Base-by-base conservation (phyloP, 495 filamentous ascomycete genomes). In the Penicillium paxilli region DNA sequence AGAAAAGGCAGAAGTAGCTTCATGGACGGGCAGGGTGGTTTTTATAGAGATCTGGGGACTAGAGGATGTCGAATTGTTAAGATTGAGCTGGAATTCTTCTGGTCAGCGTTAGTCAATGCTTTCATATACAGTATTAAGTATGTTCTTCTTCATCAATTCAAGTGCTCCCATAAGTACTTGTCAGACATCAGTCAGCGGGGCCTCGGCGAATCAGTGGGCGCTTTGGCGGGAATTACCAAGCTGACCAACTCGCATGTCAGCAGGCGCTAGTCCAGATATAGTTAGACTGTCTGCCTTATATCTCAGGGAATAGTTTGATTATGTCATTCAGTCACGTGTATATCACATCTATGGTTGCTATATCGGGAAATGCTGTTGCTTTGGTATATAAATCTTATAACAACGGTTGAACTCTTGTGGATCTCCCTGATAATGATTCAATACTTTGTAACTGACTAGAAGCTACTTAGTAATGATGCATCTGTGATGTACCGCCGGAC, bases 1-100 rank as follows among this genome's bases (percentile, higher is more conserved):
- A 71, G 51, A 67, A 76, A 54, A 56, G 70, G 63, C 49, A 76
- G 55, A 47, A 76, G 57, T 10, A 74, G 57, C 63, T 65, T 77
- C 77, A 80, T 80, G 58, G 63, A 57, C 45, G 55, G 41, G 54
- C 50, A 42, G 26, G 45, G 16, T 47, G 55, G 50, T 59, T 66
- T 71, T 74, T 77, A 76, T 73, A 74, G 8, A 12, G 41, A 1
- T 45, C 16, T n/a, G 16, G 14, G 6, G 20, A n/a, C 8, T 20
- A 2, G 16, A 44, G n/a, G n/a, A n/a, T n/a, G n/a, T n/a, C n/a
- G n/a, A n/a, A n/a, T n/a, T n/a, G n/a, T n/a, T n/a, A 58, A 49
- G 35, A 40, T 40, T 40, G 35, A 17, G n/a, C 17, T 40, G 12
- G 35, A 40, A 40, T 20, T 20, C 2, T 1, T 16, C 9, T 16